A percentile compares a stretch with the other conserved stretches of the same genome.
phyloP scores from a whole-genome alignment of 2,329 filamentous ascomycete genomes.

The Ophiosphaerella korrae region DNA sequence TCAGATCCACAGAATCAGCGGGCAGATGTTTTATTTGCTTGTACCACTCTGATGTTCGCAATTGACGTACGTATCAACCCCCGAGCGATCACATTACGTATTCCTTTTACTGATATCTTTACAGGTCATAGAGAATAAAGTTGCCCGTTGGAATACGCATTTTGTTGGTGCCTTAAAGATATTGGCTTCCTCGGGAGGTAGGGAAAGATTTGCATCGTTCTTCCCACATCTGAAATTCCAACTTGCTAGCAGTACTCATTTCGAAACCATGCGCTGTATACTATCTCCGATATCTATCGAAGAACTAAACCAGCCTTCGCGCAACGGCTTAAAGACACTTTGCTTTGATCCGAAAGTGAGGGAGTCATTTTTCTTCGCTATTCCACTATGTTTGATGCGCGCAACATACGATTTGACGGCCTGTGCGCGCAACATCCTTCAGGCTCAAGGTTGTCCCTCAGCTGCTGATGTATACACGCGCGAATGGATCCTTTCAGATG shows the following conservation, averaged over 20 bases:
- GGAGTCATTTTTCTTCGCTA: conserved; percentile 18
- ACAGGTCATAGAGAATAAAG: conserved; percentile 26
- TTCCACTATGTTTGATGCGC: conserved; percentile 16
- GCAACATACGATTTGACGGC: conserved; percentile 21
- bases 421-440: conserved; percentile 17
- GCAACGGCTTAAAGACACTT: conserved; percentile 19
- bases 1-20: conserved; percentile 16
- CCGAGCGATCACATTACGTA: neutral
- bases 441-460: neutral
- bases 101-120: neutral
- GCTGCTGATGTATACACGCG: conserved; percentile 18
- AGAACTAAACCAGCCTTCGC: conserved; percentile 15
- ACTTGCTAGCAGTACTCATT: conserved; percentile 15
- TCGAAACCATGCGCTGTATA: conserved; percentile 23
- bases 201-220: conserved; percentile 20
- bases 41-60: conserved; percentile 22
- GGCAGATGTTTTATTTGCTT: conserved; percentile 22
- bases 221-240: conserved; percentile 26
- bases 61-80: conserved; percentile 26
- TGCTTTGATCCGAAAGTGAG: conserved; percentile 13
- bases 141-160: conserved; percentile 25
- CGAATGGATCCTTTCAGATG: conserved; percentile 22
- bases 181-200: conserved; percentile 22
- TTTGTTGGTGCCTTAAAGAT: conserved; percentile 21
- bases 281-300: conserved; percentile 17